A percentile compares a stretch with the other conserved stretches of the same genome.
Evolutionary conservation across 148 eudicot species (phyloP).

Genomic region (Rhododendron henanense): DNA sequence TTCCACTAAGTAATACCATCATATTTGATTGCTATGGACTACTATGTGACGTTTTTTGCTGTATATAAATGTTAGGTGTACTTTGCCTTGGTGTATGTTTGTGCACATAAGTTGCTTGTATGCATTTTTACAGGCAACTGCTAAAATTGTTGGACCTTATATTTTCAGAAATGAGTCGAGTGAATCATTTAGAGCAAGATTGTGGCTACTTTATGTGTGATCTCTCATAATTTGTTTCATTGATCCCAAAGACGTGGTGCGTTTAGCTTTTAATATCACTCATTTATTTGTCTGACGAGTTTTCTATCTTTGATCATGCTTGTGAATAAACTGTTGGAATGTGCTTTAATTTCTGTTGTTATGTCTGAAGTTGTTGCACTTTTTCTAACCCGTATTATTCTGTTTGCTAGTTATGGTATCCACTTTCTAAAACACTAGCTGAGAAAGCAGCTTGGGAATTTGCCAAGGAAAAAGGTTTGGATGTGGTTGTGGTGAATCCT

Average conservation of each 20-base stretch:
- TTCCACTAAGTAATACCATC: not conserved
- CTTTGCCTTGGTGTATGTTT: not conserved
- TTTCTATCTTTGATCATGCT: not conserved
- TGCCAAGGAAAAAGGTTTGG: constrained; percentile 64
- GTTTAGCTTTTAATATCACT: not conserved
- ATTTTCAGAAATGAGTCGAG: not conserved
- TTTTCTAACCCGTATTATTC: not conserved
- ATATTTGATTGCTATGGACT: not conserved
- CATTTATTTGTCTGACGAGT: not conserved
- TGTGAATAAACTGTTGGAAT: not conserved
- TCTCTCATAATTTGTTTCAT: not conserved
- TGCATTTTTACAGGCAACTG: not conserved
- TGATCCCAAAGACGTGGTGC: not conserved
- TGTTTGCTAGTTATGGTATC: constrained; percentile 63
- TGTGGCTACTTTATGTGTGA: not conserved
- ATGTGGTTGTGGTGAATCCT: constrained; percentile 84
- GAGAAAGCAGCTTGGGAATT: constrained; percentile 92
- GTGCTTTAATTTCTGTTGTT: not conserved
- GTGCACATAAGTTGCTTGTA: not conserved
- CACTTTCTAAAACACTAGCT: constrained; percentile 74
- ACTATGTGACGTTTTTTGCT: not conserved
- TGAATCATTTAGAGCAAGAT: not conserved
- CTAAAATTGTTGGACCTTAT: not conserved
- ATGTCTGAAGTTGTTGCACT: not conserved
- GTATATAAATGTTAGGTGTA: not conserved